Base-by-base conservation (phyloP, 2,329 filamentous ascomycete genomes). In the Xylaria sp. region DNA sequence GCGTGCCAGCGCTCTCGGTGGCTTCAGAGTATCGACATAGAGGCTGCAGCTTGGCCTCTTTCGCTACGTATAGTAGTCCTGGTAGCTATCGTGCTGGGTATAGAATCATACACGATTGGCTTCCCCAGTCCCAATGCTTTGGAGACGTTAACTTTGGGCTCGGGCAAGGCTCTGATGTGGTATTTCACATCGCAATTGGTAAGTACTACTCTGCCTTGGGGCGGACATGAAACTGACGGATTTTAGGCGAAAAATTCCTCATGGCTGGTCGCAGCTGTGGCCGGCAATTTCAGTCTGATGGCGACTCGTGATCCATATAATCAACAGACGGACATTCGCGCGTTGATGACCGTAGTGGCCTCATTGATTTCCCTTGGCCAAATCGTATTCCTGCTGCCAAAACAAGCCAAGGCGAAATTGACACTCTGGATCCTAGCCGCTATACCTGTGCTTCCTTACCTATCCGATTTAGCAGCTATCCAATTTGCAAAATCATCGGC, bases 1-100 rank as follows among this genome's bases (percentile, higher is more conserved):
- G 32, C 29, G 9, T 59, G 29, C 29, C 65, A 58, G 25, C 61
- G 69, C 23, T 51, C 76, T 75, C 12, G 74, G 37, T 69, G 73
- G 75, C 68, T 80, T 75, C 64, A 79, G 68, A 13, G 76, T 77
- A 71, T 81, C 73, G 72, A 83, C 75, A 70, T 84, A 51, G 63
- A 78, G 2, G 54, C 71, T 0, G 50, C 59, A 5, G 70, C 77
- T 16, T 58, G 66, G 0, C 60, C 72, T 5, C 68, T 82, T 3
- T 75, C 79, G 3, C 12, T 63, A 3, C 74, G 73, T 1, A 65
- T 75, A 1, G 29, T 66, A 0, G 5, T 69, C 3, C n/a, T 78
- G 5, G 54, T 81, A 2, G 9, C 60, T 0, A 16, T 60, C 2
- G 44, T 69, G 3, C 25, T 77, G 1, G 59, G 40, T 1, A 12